phyloP scores from a whole-genome alignment of 2,329 filamentous ascomycete species.

The Drechslerella coelobrocha region DNA sequence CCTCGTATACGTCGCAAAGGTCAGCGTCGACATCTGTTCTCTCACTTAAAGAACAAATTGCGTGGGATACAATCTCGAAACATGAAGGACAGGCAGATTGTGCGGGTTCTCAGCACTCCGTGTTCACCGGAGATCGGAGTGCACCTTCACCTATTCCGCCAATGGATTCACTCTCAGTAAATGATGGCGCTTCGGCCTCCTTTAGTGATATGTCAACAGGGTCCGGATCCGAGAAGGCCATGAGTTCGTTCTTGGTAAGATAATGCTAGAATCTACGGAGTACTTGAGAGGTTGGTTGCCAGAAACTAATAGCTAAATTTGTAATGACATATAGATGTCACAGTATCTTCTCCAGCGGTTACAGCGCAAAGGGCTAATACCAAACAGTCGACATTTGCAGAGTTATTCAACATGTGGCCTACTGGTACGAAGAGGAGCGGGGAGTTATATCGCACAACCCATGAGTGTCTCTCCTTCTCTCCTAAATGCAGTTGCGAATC shows the following conservation, averaged over 20 bases:
- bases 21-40: constrained; percentile 16
- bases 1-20: constrained; percentile 9
- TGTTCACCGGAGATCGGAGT: constrained; percentile 26
- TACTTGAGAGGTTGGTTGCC: too few species aligned
- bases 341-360: constrained; percentile 48
- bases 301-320: too few species aligned
- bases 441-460: constrained; percentile 60
- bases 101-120: constrained; percentile 5
- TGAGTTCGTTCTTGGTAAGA: constrained; percentile 45
- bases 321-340: constrained; percentile 17
- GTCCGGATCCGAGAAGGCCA: constrained; percentile 21
- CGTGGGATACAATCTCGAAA: constrained; percentile 48
- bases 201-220: constrained; percentile 19
- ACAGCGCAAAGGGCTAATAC: constrained; percentile 40
- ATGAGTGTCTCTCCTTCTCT: constrained; percentile 58
- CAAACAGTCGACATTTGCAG: constrained; percentile 9
- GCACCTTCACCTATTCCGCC: constrained; percentile 24
- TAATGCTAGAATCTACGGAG: background rate
- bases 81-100: constrained; percentile 31
- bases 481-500: constrained; percentile 59
- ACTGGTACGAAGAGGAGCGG: constrained; percentile 48
- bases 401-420: constrained; percentile 28
- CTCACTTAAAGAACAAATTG: constrained; percentile 30
- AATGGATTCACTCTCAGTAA: background rate
- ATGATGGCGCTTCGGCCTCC: constrained; percentile 9